A percentile compares a stretch with the other conserved stretches of the same genome.
These are phyloP conservation scores for Gynandropsis gynandra DNA, from an alignment of 345 rosid genomes.

Conservation along the genomic window DNA sequence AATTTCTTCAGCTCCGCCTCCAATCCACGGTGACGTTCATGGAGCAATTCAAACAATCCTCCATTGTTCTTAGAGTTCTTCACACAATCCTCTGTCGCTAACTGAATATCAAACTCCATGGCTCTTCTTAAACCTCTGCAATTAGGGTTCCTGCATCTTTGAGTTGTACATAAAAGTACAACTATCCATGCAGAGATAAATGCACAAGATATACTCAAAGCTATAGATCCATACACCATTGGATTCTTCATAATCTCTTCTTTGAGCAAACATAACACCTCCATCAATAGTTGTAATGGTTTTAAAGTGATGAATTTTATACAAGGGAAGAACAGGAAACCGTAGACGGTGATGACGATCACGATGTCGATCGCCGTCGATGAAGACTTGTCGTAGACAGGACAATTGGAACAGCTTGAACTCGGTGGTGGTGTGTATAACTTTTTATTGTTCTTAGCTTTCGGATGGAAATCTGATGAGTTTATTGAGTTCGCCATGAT, in stretches of 20 bases:
- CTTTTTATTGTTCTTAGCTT: slow-evolving; percentile 35
- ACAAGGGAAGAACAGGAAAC: slow-evolving; percentile 69
- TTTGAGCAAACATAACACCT: slow-evolving; percentile 37
- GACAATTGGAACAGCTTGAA: slow-evolving; percentile 27
- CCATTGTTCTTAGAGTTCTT: slow-evolving; percentile 52
- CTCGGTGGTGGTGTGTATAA: slow-evolving; percentile 29
- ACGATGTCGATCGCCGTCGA: slow-evolving; percentile 70
- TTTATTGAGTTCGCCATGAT: slow-evolving; percentile 51
- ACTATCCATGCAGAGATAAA: slow-evolving; percentile 53
- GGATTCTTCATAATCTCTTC: slow-evolving; percentile 63
- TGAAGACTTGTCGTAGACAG: slow-evolving; percentile 54
- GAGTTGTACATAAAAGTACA: slow-evolving; percentile 46
- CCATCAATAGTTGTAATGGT: slow-evolving; percentile 35
- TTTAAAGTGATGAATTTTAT: slow-evolving; percentile 33
- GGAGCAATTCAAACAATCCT: slow-evolving; percentile 63
- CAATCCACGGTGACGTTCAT: slow-evolving; percentile 59
- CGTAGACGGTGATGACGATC: slow-evolving; percentile 70
- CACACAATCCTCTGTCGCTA: slow-evolving; percentile 85
- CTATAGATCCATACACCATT: slow-evolving; percentile 58
- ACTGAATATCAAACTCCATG: slow-evolving; percentile 80
- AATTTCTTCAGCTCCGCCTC: slow-evolving; percentile 66
- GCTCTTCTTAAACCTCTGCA: slow-evolving; percentile 75
- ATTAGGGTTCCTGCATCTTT: slow-evolving; percentile 73
- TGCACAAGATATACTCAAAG: slow-evolving; percentile 51
- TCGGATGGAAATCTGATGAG: slow-evolving; percentile 37